These are phyloP conservation scores for Fusarium haematococcum DNA, from an alignment of 2,329 filamentous ascomycete genomes.

Conservation along the genomic window DNA sequence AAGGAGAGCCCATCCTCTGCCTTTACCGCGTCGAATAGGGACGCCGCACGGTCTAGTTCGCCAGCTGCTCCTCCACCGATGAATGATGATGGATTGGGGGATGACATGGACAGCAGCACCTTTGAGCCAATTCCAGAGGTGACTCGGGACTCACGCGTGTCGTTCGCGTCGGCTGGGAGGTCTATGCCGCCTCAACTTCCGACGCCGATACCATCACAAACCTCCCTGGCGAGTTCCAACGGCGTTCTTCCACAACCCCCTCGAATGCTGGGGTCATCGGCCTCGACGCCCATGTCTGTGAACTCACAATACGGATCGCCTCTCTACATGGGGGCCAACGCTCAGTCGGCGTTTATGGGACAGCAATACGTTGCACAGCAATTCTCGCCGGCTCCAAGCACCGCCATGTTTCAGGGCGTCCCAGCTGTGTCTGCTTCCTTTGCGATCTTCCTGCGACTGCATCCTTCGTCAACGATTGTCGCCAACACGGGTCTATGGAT, in stretches of 20 bases:
- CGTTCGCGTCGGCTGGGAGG: constrained; percentile 36
- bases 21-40: constrained; percentile 8
- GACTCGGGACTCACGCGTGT: constrained; percentile 39
- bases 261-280: constrained; percentile 42
- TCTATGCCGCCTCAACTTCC: constrained; percentile 35
- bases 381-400: constrained; percentile 39
- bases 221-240: constrained; percentile 31
- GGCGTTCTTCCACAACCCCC: constrained; percentile 36
- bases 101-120: constrained; percentile 32
- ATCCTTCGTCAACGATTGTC: constrained; percentile 70
- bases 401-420: constrained; percentile 41
- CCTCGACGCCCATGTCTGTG: constrained; percentile 43
- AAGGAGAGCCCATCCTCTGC: neutral
- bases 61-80: constrained; percentile 22
- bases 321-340: constrained; percentile 53
- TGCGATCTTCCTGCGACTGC: constrained; percentile 76
- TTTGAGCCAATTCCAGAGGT: constrained; percentile 43
- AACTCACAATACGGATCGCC: constrained; percentile 54
- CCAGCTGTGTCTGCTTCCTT: constrained; percentile 50
- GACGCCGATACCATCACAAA: constrained; percentile 37
- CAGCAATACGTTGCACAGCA: constrained; percentile 49
- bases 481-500: constrained; percentile 71
- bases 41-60: constrained; percentile 27
- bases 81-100: constrained; percentile 32
- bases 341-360: constrained; percentile 51